Evolutionary conservation across 768 basidiomycete species (phyloP), one percentile per base, ranked within the genome.

Genomic region (Peribolospora kevripleyi): DNA sequence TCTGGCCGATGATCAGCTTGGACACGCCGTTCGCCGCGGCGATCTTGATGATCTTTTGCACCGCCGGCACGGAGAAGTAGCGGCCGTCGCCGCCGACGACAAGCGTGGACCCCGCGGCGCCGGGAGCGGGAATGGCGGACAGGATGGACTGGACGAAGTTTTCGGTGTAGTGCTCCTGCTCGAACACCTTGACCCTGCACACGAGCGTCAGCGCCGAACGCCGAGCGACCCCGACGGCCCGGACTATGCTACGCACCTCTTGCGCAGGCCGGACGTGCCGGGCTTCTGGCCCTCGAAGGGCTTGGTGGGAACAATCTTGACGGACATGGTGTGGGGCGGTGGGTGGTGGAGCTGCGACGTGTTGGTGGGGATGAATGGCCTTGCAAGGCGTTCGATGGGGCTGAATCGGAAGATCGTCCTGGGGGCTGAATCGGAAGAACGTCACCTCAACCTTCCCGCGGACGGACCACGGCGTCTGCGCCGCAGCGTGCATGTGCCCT

Each of bases 81-180:
- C 93, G 86, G 39, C 93, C 93, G 68, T 98, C 93, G 55, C 93
- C 93, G 51, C 93, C 91, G 63, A 98, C 77, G 65, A 97, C 93
- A 62, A 97, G 74, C 11, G 88, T 87, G 54, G 78, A 67, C 39
- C 71, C 71, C 53, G 65, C 63, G n/a, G 68, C 71, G 39, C 76
- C 85, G 58, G 81, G 69, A 51, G 78, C 76, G 5, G 81, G 76
- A 69, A 97, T 84, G 54, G 90, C 84, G 38, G 68, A 84, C 64
- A 90, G 76, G 72, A 87, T 98, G 61, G 91, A 70, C 69, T 97
- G 91, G 56, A 95, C 68, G 63, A 98, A 98, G 74, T 97, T 98
- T 71, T 97, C 93, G 48, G 93, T 98, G 72, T 97, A 98, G 73
- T 97, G 80, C 85, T 84, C 75, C 68, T 95, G 86, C 70, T 98